Base-by-base conservation (phyloP, 352 stramenopile species). In the Globisporangium nodosum region DNA sequence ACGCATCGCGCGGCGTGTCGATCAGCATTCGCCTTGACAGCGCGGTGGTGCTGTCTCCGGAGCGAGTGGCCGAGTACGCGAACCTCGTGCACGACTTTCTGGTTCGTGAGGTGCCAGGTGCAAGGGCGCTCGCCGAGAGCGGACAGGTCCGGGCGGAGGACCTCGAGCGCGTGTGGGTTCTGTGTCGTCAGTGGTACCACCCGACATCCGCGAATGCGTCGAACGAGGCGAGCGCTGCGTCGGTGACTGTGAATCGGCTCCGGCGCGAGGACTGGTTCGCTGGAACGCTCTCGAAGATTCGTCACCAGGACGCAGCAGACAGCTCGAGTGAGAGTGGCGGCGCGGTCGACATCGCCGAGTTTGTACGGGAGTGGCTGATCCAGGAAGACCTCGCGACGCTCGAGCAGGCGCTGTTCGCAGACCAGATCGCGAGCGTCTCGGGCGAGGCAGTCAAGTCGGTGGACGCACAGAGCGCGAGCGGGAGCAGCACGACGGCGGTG, bases 331-430 rank as follows among this genome's bases (percentile, higher is more conserved):
- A 35, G 48, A 35, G 1, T 42, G 54, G 33, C 8, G 52, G 31
- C 20, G 51, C 45, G 48, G 71, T 90, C 18, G 61, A 73, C 13
- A 68, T 87, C 12, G 63, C 74, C 0, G 82, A 77, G 49, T 93
- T 93, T 45, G 76, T 93, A 20, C 75, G 85, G 53, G 77, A 89
- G 52, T 93, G 83, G 83, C 76, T 93, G 2, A 52, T 91, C 16
- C 77, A 76, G 27, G 83, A 93, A 69, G 67, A 76, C 5, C 86
- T 92, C 60, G 74, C 59, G 5, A 57, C 66, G 30, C 66, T 92
- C 13, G 82, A 92, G 56, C 66, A 66, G 12, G 31, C 79, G 39
- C 43, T 92, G 15, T 85, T 89, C 33, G 61, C 76, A 40, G 52
- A 73, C 3, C 37, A 79, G 27, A 66, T 92, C 55, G 71, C 76